A percentile compares a stretch with the other conserved stretches of the same genome.
These are phyloP conservation scores for Ottelia alismoides DNA, from an alignment of 106 monocot genomes.

Conservation along the genomic window DNA sequence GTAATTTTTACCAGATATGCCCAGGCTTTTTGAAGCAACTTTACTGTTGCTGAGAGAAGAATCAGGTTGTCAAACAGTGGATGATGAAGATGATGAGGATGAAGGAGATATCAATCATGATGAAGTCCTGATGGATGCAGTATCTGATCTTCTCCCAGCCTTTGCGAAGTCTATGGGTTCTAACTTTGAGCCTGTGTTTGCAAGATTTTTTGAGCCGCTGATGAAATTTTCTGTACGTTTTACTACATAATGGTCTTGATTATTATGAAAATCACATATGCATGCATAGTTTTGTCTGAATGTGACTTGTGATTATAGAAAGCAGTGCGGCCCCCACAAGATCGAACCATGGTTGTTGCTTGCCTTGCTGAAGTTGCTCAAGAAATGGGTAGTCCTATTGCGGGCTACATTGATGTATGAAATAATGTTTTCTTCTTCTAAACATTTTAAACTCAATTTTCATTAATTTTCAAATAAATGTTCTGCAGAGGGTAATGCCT, in stretches of 20 bases:
- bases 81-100: slow-evolving; percentile 73
- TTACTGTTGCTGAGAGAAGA: slow-evolving; percentile 59
- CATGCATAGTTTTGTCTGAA: no score
- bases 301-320: slow-evolving; percentile 52
- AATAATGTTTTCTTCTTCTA: slow-evolving; percentile 1
- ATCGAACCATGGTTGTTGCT: slow-evolving; percentile 94
- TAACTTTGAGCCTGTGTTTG: slow-evolving; percentile 77
- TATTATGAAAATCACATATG: not conserved
- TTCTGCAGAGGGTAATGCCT: slow-evolving; percentile 81
- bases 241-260: not conserved
- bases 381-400: slow-evolving; percentile 82
- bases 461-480: not conserved
- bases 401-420: slow-evolving; percentile 79
- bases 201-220: slow-evolving; percentile 72
- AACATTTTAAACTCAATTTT: not conserved
- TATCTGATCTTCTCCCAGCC: slow-evolving; percentile 95
- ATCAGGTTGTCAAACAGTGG: slow-evolving; percentile 66
- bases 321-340: slow-evolving; percentile 67
- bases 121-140: slow-evolving; percentile 97
- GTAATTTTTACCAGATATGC: slow-evolving; percentile 45
- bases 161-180: slow-evolving; percentile 87
- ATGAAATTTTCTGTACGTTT: slow-evolving; percentile 85
- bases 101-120: slow-evolving; percentile 79
- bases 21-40: slow-evolving; percentile 73
- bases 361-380: slow-evolving; percentile 98